These are phyloP conservation scores for Umbilicus rupestris DNA, from an alignment of 164 flowering plant genomes.

Conservation along the genomic window DNA sequence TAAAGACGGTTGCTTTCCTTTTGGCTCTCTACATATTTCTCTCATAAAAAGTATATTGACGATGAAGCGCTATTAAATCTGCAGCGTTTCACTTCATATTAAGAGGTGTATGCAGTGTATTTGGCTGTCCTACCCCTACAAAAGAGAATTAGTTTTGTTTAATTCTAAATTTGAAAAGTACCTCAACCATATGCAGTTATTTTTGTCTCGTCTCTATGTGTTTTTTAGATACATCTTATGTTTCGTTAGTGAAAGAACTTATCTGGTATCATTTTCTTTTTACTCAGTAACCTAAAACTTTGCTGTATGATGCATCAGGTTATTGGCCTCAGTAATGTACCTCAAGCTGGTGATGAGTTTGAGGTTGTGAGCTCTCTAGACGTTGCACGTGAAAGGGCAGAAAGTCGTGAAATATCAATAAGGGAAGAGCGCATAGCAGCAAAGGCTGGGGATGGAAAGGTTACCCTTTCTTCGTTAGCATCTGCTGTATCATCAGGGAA, in stretches of 20 bases:
- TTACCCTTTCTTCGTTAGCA: slow-evolving; percentile 86
- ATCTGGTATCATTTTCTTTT: not conserved
- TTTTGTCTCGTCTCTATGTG: not conserved
- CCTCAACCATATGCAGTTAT: not conserved
- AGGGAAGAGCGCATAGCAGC: slow-evolving; percentile 55
- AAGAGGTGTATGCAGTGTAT: too few species aligned
- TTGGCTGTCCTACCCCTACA: too few species aligned
- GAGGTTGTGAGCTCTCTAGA: slow-evolving; percentile 79
- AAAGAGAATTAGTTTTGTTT: too few species aligned
- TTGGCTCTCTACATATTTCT: too few species aligned
- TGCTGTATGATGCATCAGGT: slow-evolving; percentile 35
- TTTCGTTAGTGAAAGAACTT: not conserved
- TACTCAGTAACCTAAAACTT: not conserved
- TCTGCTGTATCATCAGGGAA: slow-evolving; percentile 70
- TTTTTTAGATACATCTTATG: not conserved
- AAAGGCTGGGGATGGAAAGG: slow-evolving; percentile 79
- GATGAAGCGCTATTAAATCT: too few species aligned
- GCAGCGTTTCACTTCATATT: too few species aligned
- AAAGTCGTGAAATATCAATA: slow-evolving; percentile 43
- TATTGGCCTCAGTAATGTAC: slow-evolving; percentile 75
- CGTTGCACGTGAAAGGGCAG: slow-evolving; percentile 76
- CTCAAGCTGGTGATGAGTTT: slow-evolving; percentile 87
- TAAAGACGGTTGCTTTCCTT: too few species aligned
- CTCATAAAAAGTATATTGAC: too few species aligned
- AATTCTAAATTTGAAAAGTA: too few species aligned